Conservation (phyloP, 495 filamentous ascomycete species). For the Annulohypoxylon nitens region DNA sequence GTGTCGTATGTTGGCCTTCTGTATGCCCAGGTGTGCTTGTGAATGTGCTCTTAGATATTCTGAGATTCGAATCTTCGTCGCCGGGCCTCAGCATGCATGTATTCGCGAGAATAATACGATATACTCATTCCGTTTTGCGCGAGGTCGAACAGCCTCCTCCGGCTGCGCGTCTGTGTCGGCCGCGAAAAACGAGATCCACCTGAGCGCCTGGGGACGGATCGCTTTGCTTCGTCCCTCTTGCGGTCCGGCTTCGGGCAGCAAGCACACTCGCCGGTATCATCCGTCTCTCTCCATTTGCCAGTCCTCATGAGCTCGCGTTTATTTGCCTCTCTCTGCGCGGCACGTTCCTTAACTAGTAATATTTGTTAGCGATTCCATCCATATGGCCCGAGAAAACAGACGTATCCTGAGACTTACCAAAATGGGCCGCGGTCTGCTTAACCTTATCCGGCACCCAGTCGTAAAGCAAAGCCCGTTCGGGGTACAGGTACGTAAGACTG, state of each 20-base stretch:
- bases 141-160: neutral
- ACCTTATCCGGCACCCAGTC: slow-evolving; percentile 53
- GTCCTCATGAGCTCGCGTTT: slow-evolving; percentile 26
- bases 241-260: slow-evolving; percentile 47
- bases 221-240: slow-evolving; percentile 27
- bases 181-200: neutral
- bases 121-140: neutral
- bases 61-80: neutral
- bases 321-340: slow-evolving; percentile 19
- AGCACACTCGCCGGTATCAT: slow-evolving; percentile 33
- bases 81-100: neutral
- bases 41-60: neutral
- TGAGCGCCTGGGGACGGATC: neutral
- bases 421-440: slow-evolving; percentile 43
- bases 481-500: slow-evolving; percentile 53
- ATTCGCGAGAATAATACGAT: neutral
- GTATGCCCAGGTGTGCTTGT: neutral
- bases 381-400: no score
- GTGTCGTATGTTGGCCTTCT: neutral
- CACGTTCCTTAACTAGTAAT: slow-evolving; percentile 38
- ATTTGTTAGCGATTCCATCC: slow-evolving; percentile 6
- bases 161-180: neutral
- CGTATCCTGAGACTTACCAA: slow-evolving; percentile 51
- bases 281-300: slow-evolving; percentile 33
- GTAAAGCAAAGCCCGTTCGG: slow-evolving; percentile 57